A percentile compares a stretch with the other conserved stretches of the same genome.
These are phyloP conservation scores for Penicillium nordicum DNA, from an alignment of 2,329 filamentous ascomycete genomes.

Conservation along the genomic window DNA sequence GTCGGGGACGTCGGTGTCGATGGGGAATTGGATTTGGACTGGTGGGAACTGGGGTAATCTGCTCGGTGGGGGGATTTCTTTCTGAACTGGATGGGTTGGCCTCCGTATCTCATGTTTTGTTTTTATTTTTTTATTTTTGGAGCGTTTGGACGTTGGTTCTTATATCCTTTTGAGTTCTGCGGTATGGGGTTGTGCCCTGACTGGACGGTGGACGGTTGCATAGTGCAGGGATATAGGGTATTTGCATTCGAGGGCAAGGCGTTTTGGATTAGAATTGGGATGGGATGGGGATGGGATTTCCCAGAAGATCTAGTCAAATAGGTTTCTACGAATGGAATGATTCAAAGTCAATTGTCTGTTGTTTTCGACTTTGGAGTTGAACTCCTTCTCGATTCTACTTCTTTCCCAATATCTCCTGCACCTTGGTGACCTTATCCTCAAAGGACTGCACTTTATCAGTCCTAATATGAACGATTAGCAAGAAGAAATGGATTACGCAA, in stretches of 20 bases:
- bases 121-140: neutral
- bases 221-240: neutral
- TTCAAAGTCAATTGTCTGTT: neutral
- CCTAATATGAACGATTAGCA: slow-evolving; percentile 41
- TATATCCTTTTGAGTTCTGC: neutral
- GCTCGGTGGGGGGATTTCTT: slow-evolving; percentile 39
- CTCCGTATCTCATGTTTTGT: neutral
- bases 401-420: slow-evolving; percentile 51
- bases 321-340: slow-evolving; percentile 4
- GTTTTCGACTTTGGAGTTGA: neutral
- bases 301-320: neutral
- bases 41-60: slow-evolving; percentile 42
- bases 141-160: neutral
- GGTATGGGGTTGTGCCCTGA: neutral
- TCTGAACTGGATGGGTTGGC: slow-evolving; percentile 19
- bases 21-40: slow-evolving; percentile 46
- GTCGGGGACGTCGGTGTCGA: slow-evolving; percentile 35
- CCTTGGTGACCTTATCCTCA: slow-evolving; percentile 70
- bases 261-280: neutral
- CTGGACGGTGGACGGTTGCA: neutral
- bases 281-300: neutral
- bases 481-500: slow-evolving; percentile 9
- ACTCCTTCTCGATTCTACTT: slow-evolving; percentile 3
- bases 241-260: neutral
- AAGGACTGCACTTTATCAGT: slow-evolving; percentile 83